These are phyloP conservation scores for Cyberlindnera sargentensis DNA, from an alignment of 805 yeast species.

Conservation along the genomic window DNA sequence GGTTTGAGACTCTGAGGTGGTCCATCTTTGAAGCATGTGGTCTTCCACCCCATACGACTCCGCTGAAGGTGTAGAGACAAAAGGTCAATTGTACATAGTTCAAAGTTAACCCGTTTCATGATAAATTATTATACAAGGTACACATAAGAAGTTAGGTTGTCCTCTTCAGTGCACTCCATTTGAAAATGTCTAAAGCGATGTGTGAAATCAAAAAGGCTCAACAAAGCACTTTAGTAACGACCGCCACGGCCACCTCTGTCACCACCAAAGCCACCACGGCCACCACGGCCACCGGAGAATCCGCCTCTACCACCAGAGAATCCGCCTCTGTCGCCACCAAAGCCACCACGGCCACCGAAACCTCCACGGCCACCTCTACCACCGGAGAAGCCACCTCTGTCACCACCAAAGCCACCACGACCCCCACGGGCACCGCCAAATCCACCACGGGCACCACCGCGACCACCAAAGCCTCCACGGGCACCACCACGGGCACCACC, in stretches of 20 bases:
- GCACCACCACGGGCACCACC: slow-evolving; percentile 37
- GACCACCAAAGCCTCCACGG: slow-evolving; percentile 22
- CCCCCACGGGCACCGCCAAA: slow-evolving; percentile 46
- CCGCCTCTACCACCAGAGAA: slow-evolving; percentile 34
- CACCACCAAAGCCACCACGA: slow-evolving; percentile 38
- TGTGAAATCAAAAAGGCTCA: too few relatives aligned
- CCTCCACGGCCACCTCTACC: slow-evolving; percentile 31
- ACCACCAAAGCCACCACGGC: slow-evolving; percentile 29
- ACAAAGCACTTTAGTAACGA: slow-evolving; percentile 14
- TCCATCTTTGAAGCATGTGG: slow-evolving; percentile 51
- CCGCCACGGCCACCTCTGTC: slow-evolving; percentile 25
- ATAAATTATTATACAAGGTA: slow-evolving; percentile 10
- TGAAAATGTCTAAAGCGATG: too few relatives aligned
- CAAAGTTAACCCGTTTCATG: not conserved
- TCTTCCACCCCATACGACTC: slow-evolving; percentile 20
- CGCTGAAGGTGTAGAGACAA: slow-evolving; percentile 12
- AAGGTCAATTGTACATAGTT: slow-evolving; percentile 1
- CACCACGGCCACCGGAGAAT: slow-evolving; percentile 33
- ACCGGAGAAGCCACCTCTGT: slow-evolving; percentile 30
- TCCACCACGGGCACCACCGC: slow-evolving; percentile 27
- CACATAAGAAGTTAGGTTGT: too few relatives aligned
- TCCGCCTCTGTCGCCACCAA: slow-evolving; percentile 26
- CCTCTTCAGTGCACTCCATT: too few relatives aligned
- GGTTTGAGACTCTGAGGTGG: slow-evolving; percentile 45
- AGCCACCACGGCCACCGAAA: slow-evolving; percentile 27